phyloP scores from a whole-genome alignment of 805 yeast species.

The Saccharomycopsis capsularis region DNA sequence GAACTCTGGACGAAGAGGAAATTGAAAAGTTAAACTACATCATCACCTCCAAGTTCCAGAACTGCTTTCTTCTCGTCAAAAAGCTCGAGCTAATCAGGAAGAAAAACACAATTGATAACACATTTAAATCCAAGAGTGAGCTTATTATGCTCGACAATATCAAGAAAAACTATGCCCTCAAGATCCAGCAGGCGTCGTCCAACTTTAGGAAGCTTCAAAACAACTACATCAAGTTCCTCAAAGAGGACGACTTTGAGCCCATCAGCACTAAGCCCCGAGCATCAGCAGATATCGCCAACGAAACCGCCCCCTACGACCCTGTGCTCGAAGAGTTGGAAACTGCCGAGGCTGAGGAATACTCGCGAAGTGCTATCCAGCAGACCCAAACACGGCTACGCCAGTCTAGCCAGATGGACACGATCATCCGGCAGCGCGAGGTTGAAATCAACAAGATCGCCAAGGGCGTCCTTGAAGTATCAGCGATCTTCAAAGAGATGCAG shows the following conservation, averaged over 20 bases:
- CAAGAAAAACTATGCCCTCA: constrained; percentile 76
- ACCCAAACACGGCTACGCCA: constrained; percentile 35
- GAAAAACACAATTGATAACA: constrained; percentile 31
- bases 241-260: constrained; percentile 65
- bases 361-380: constrained; percentile 45
- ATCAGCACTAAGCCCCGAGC: constrained; percentile 23
- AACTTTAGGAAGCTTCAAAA: constrained; percentile 83
- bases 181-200: constrained; percentile 72
- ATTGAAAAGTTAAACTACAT: constrained; percentile 73
- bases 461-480: constrained; percentile 88
- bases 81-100: constrained; percentile 44
- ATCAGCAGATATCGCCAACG: constrained; percentile 24
- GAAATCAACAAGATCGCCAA: constrained; percentile 89
- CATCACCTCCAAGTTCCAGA: constrained; percentile 71
- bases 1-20: constrained; percentile 62
- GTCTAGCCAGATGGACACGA: constrained; percentile 22
- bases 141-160: constrained; percentile 66
- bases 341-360: constrained; percentile 42
- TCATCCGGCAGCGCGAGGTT: constrained; percentile 60
- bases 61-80: constrained; percentile 70
- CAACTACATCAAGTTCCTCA: constrained; percentile 74
- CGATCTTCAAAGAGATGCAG: constrained; percentile 90
- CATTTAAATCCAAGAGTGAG: constrained; percentile 37
- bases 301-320: constrained; percentile 26
- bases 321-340: constrained; percentile 31